Percentiles rank a stretch among this genome's conserved stretches.
Evolutionary conservation across 106 monocot species (phyloP).

Genomic region (Apostasia ramifera): DNA sequence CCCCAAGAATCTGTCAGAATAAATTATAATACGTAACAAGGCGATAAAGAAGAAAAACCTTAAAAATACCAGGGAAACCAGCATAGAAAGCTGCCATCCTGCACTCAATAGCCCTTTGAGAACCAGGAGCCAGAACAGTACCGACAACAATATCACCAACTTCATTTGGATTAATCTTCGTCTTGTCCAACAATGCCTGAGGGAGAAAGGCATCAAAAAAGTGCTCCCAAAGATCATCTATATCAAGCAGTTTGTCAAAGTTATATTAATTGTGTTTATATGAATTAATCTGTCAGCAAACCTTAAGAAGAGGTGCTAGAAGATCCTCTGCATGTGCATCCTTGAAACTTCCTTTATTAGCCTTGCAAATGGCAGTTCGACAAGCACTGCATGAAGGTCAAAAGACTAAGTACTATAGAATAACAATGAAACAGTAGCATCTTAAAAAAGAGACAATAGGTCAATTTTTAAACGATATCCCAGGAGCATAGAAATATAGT

Average conservation of each 20-base stretch:
- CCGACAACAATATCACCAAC: slow-evolving; percentile 93
- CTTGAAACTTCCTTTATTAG: slow-evolving; percentile 78
- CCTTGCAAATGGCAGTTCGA: slow-evolving; percentile 81
- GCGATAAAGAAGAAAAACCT: not conserved
- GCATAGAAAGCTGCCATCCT: slow-evolving; percentile 86
- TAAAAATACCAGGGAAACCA: slow-evolving; percentile 77
- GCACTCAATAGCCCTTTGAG: slow-evolving; percentile 81
- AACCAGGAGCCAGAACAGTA: slow-evolving; percentile 82
- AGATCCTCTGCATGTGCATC: slow-evolving; percentile 76
- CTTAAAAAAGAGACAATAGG: not conserved
- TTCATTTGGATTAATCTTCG: slow-evolving; percentile 72
- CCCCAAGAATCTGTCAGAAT: not conserved
- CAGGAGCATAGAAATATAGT: not conserved
- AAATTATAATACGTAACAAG: not conserved
- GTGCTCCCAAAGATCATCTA: not conserved
- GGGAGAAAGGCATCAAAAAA: not conserved
- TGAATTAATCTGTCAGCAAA: slow-evolving; percentile 12
- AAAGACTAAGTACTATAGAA: not conserved
- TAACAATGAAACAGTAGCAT: not conserved
- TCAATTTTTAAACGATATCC: not conserved
- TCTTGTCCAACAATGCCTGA: slow-evolving; percentile 67
- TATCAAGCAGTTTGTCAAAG: not conserved
- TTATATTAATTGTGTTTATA: not conserved
- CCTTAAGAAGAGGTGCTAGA: slow-evolving; percentile 75
- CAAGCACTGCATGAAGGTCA: slow-evolving; percentile 41